phyloP scores from a whole-genome alignment of 2,329 filamentous ascomycete genomes.

The Penicillium hordei region DNA sequence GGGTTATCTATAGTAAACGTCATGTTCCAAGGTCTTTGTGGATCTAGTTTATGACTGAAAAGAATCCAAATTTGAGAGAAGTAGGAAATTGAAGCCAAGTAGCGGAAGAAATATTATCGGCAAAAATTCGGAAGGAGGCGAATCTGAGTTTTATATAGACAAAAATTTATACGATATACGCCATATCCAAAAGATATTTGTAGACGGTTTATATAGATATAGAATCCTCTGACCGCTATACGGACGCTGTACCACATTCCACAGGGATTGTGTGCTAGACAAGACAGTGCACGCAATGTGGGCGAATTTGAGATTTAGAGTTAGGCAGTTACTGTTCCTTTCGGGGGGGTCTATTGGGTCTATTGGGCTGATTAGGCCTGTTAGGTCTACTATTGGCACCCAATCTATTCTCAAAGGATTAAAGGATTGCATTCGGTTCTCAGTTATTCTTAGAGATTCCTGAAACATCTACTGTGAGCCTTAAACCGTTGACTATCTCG shows the following conservation, averaged over 20 bases:
- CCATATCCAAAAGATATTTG: background rate
- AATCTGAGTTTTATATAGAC: background rate
- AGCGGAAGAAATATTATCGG: background rate
- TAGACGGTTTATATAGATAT: background rate
- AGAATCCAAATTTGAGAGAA: background rate
- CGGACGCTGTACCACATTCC: conserved; percentile 21
- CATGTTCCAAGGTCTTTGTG: background rate
- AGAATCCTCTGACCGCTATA: conserved; percentile 15
- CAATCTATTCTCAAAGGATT: background rate
- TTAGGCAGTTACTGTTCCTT: background rate
- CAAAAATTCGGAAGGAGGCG: background rate
- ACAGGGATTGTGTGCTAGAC: conserved; percentile 12
- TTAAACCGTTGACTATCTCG: background rate
- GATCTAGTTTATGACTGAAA: background rate
- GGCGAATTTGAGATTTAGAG: background rate
- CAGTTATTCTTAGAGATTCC: background rate
- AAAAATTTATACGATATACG: background rate
- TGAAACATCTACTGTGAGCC: background rate
- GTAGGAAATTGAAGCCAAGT: background rate
- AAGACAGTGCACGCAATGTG: conserved; percentile 23
- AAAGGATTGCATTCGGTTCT: background rate
- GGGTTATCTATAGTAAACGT: background rate
- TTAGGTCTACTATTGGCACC: background rate
- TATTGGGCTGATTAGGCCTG: background rate
- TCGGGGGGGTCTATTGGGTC: background rate